A percentile compares a stretch with the other conserved stretches of the same genome.
phyloP scores from a whole-genome alignment of 2,329 filamentous ascomycete genomes.

The Hypoxylon sp. region DNA sequence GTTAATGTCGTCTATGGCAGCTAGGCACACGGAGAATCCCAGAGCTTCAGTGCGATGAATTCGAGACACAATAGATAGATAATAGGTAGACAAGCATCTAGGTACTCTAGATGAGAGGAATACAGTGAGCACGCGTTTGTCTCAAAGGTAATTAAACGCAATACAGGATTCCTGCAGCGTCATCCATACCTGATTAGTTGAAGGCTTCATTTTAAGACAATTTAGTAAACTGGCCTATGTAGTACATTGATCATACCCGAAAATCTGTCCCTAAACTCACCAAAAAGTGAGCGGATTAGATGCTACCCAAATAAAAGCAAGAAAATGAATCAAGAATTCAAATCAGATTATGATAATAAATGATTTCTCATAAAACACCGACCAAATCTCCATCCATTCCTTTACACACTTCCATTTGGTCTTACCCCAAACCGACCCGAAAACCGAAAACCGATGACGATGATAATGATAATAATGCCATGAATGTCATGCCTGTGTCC shows the following conservation, averaged over 20 bases:
- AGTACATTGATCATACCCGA: slow-evolving; percentile 11
- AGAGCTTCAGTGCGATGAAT: not conserved
- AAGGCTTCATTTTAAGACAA: not conserved
- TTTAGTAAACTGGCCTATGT: slow-evolving; percentile 8
- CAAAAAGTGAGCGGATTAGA: not conserved
- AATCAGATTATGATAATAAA: slow-evolving; percentile 8
- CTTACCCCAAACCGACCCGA: slow-evolving; percentile 12
- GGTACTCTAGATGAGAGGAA: not conserved
- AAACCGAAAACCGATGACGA: slow-evolving; percentile 32
- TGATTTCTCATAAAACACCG: slow-evolving; percentile 21
- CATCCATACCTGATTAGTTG: not conserved
- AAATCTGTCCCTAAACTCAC: not conserved
- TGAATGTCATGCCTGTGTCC: slow-evolving; percentile 37
- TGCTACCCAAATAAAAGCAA: slow-evolving; percentile 1
- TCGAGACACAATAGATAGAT: not conserved
- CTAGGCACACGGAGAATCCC: not conserved
- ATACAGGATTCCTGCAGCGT: not conserved
- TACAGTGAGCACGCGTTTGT: not conserved
- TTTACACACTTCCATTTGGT: slow-evolving; percentile 15
- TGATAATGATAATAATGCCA: slow-evolving; percentile 30
- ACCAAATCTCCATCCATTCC: slow-evolving; percentile 16
- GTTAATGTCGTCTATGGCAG: not conserved
- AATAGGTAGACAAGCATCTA: not conserved
- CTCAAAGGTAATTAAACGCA: not conserved
- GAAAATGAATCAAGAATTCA: slow-evolving; percentile 2